phyloP scores from a whole-genome alignment of 768 basidiomycete species.

The Lactarius tabidus region DNA sequence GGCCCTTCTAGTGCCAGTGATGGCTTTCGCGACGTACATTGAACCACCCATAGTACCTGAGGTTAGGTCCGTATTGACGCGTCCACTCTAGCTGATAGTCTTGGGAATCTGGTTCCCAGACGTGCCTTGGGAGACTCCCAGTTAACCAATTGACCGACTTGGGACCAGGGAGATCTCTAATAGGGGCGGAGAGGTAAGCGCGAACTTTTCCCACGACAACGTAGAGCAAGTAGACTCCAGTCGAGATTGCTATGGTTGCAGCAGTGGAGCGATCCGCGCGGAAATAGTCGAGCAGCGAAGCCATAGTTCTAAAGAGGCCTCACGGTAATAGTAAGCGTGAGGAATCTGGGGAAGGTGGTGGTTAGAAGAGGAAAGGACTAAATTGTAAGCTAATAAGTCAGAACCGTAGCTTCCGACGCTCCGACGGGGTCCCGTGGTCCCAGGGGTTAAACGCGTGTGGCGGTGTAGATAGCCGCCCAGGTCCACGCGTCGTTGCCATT shows the following conservation, averaged over 20 bases:
- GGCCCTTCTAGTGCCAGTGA: neutral
- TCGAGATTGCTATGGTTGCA: neutral
- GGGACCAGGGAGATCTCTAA: constrained; percentile 14
- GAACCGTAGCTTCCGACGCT: neutral
- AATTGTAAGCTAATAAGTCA: no score
- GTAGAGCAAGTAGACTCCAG: constrained; percentile 4
- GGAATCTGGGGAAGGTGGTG: no score
- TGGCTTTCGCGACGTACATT: neutral
- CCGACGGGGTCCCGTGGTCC: no score
- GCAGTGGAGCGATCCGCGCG: no score
- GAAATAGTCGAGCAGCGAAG: no score
- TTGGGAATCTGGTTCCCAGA: constrained; percentile 17
- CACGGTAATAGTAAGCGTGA: no score
- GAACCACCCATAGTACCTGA: constrained; percentile 16
- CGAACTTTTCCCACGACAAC: neutral
- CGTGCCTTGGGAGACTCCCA: neutral
- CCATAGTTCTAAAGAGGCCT: neutral
- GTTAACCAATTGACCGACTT: constrained; percentile 19
- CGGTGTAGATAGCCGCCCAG: neutral
- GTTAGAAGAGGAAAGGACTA: no score
- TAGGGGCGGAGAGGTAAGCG: constrained; percentile 5
- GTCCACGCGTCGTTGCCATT: neutral
- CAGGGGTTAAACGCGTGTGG: neutral
- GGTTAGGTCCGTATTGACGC: constrained; percentile 9
- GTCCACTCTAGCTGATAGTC: constrained; percentile 12